These are phyloP conservation scores for Sporisorium sorghi DNA, from an alignment of 1,284 basidiomycete species.

Conservation along the genomic window DNA sequence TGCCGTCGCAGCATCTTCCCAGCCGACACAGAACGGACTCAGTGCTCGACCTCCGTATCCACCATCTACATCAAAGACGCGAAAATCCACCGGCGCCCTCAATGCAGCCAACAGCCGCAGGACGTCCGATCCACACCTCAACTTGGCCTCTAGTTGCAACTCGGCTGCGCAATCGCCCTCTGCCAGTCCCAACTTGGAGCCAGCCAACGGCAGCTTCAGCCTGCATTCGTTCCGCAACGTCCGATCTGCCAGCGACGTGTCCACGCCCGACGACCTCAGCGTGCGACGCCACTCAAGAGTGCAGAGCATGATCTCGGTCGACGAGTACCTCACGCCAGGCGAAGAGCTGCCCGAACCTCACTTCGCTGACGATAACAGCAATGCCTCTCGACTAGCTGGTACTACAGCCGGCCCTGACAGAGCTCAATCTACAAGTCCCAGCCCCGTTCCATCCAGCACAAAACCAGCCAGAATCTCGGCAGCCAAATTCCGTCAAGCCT, in stretches of 20 bases:
- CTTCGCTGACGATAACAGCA: slow-evolving; percentile 13
- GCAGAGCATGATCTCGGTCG: slow-evolving; percentile 44
- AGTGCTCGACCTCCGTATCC: slow-evolving; percentile 22
- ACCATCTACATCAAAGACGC: slow-evolving; percentile 24
- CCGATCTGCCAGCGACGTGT: slow-evolving; percentile 43
- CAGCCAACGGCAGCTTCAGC: slow-evolving; percentile 33
- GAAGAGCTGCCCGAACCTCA: slow-evolving; percentile 45
- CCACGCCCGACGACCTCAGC: slow-evolving; percentile 19
- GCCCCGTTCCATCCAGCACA: slow-evolving; percentile 1
- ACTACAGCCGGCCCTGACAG: not conserved
- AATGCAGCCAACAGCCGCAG: slow-evolving; percentile 5
- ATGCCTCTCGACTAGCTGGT: slow-evolving; percentile 5
- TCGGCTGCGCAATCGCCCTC: slow-evolving; percentile 39
- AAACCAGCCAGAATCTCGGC: slow-evolving; percentile 52
- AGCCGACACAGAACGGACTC: slow-evolving; percentile 6
- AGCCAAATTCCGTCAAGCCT: slow-evolving; percentile 47
- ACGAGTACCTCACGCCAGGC: slow-evolving; percentile 47
- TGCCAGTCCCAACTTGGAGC: slow-evolving; percentile 18
- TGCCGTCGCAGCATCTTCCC: not conserved
- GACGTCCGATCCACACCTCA: slow-evolving; percentile 24
- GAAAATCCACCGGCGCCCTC: slow-evolving; percentile 15
- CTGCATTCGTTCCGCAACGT: slow-evolving; percentile 54
- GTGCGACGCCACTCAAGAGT: slow-evolving; percentile 28
- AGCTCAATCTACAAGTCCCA: slow-evolving; percentile 33
- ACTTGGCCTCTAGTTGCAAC: slow-evolving; percentile 17